A percentile compares a stretch with the other conserved stretches of the same genome.
phyloP scores from a whole-genome alignment of 2,329 filamentous ascomycete genomes.

The Purpureocillium lavendulum region DNA sequence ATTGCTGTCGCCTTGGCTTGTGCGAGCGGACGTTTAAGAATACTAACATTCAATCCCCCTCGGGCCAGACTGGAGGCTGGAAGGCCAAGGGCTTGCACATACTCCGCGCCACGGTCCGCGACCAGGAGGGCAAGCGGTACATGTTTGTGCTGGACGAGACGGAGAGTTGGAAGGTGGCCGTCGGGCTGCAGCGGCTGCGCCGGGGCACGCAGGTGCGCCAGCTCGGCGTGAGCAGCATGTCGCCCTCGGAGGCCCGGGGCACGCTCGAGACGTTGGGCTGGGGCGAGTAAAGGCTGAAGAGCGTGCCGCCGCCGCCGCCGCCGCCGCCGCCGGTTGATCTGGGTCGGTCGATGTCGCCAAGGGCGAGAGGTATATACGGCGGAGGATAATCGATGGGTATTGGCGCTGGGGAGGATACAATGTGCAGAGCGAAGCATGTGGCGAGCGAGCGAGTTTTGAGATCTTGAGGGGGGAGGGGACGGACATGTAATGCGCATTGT shows the following conservation, averaged over 20 bases:
- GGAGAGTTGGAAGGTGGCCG: constrained; percentile 60
- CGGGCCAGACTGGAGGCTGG: constrained; percentile 43
- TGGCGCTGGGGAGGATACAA: too few species aligned
- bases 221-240: constrained; percentile 50
- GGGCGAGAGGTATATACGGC: too few species aligned
- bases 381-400: too few species aligned
- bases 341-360: too few species aligned
- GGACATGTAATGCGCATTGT: too few species aligned
- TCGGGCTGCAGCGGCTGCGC: constrained; percentile 51
- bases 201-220: constrained; percentile 52
- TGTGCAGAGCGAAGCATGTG: too few species aligned
- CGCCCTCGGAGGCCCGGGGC: constrained; percentile 41
- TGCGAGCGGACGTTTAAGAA: constrained; percentile 35
- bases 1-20: constrained; percentile 49
- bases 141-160: constrained; percentile 56
- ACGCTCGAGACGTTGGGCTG: constrained; percentile 53
- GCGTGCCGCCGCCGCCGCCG: too few species aligned
- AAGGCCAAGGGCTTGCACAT: constrained; percentile 50
- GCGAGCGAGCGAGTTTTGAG: too few species aligned
- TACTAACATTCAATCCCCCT: constrained; percentile 30
- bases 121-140: constrained; percentile 59
- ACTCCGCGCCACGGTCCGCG: constrained; percentile 53
- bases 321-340: too few species aligned
- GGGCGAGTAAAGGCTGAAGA: constrained; percentile 19
- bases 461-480: too few species aligned